Evolutionary conservation across 306 rosid genomes (phyloP), one percentile per base, ranked within the genome.

Genomic region (Nissolia schottii): DNA sequence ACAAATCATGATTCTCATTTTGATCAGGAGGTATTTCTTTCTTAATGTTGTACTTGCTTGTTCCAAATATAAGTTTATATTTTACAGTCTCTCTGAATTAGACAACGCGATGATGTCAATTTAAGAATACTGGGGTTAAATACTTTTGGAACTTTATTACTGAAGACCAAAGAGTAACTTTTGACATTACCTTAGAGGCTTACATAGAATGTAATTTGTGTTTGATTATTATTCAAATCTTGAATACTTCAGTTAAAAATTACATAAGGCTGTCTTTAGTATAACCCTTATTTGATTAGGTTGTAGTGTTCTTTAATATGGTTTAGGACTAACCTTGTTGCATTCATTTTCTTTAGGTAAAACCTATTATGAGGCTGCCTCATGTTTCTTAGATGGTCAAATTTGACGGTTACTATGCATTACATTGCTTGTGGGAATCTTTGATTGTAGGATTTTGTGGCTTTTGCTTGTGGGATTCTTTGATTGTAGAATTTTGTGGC

Each of bases 21-120:
- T 67, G 90, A 86, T 80, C 71, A 46, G 29, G 84, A 94, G 98
- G 98, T 94, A 83, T 58, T 46, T 73, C 15, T 45, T 28, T 59
- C 23, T 64, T 48, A 74, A 76, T 54, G 31, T 50, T 27, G 14
- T 59, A 75, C 57, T 22, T 65, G 79, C 7, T 68, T 40, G 65
- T 59, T 76, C 25, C 68, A 57, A 73, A 31, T 57, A 23, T 46
- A 71, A 51, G 31, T 49, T 48, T 60, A 48, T 59, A 18, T 53
- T 59, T 18, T 65, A 8, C 43, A 32, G 57, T 32, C 53, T 18
- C 40, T 60, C 46, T 56, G 22, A 62, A 56, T 23, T 29, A 53
- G 24, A 51, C 38, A 64, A 67, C 64, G 59, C 49, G 12, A 77
- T 38, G 31, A 58, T 71, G 64, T 57, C 48, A 24, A 58, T 71